phyloP scores from a whole-genome alignment of 345 rosid species.

The Mercurialis annua region DNA sequence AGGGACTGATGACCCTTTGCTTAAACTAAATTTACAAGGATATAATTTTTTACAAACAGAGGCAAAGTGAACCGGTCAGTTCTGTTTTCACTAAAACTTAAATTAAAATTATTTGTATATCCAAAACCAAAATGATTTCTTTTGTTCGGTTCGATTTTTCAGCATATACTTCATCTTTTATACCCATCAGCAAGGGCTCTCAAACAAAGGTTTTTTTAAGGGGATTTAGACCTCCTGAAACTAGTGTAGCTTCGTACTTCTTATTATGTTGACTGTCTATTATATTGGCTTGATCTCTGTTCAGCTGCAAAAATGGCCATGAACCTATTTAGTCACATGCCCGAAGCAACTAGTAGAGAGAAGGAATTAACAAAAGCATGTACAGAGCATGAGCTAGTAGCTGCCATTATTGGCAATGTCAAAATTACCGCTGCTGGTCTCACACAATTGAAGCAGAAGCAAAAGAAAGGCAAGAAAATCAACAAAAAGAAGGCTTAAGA shows the following conservation, averaged over 20 bases:
- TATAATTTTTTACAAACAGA: too few species aligned
- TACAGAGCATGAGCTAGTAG: conserved; percentile 87
- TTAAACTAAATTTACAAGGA: too few species aligned
- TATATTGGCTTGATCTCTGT: not conserved
- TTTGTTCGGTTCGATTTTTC: not conserved
- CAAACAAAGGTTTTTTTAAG: not conserved
- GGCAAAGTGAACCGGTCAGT: too few species aligned
- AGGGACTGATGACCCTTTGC: too few species aligned
- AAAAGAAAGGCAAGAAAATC: conserved; percentile 79
- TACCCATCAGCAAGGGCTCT: not conserved
- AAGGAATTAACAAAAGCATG: conserved; percentile 97
- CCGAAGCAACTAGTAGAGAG: conserved; percentile 76
- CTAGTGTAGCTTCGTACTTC: not conserved
- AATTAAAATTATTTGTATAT: too few species aligned
- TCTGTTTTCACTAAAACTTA: too few species aligned
- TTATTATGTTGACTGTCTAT: conserved; percentile 7
- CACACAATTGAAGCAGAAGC: conserved; percentile 92
- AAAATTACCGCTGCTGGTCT: conserved; percentile 92
- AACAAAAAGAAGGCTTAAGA: conserved; percentile 24
- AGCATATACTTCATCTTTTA: not conserved
- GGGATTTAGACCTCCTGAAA: not conserved
- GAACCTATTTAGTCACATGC: conserved; percentile 87
- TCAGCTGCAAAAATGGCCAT: conserved; percentile 86
- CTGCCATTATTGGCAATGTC: conserved; percentile 84
- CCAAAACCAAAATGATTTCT: too few species aligned